Conservation (phyloP, 805 yeast species). For the Blastobotrys americana region DNA sequence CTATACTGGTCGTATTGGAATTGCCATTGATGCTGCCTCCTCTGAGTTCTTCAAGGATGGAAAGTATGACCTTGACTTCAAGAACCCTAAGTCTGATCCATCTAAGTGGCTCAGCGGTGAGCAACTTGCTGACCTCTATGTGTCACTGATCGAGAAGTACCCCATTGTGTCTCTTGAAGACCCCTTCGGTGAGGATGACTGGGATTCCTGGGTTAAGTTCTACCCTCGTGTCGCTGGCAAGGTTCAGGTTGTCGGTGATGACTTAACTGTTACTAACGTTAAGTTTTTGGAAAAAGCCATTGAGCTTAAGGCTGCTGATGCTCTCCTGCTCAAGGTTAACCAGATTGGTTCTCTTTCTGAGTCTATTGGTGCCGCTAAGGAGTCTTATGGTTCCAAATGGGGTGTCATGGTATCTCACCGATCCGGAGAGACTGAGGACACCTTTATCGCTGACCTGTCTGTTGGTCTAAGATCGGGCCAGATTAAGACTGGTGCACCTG, state of each 20-base stretch:
- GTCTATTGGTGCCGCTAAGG: constrained; percentile 94
- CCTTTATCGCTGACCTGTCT: constrained; percentile 93
- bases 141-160: constrained; percentile 71
- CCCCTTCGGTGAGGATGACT: constrained; percentile 99
- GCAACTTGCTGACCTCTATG: constrained; percentile 81
- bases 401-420: constrained; percentile 99
- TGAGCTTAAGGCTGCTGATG: constrained; percentile 92
- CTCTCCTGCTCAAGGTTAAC: constrained; percentile 94
- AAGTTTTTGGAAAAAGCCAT: constrained; percentile 89
- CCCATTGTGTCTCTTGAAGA: constrained; percentile 98
- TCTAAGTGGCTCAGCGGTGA: constrained; percentile 87
- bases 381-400: constrained; percentile 94
- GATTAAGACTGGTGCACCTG: constrained; percentile 99
- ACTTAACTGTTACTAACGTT: constrained; percentile 98
- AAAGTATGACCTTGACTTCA: constrained; percentile 96
- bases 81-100: constrained; percentile 88
- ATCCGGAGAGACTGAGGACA: constrained; percentile 99
- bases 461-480: constrained; percentile 99
- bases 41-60: constrained; percentile 97
- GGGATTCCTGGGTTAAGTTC: constrained; percentile 97
- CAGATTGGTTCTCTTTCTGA: constrained; percentile 96
- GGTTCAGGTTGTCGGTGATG: constrained; percentile 95
- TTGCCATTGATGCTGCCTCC: constrained; percentile 95
- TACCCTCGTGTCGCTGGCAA: constrained; percentile 42
- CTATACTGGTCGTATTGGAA: constrained; percentile 84